Base-by-base conservation (phyloP, 148 eudicot species). In the Selenicereus undatus region DNA sequence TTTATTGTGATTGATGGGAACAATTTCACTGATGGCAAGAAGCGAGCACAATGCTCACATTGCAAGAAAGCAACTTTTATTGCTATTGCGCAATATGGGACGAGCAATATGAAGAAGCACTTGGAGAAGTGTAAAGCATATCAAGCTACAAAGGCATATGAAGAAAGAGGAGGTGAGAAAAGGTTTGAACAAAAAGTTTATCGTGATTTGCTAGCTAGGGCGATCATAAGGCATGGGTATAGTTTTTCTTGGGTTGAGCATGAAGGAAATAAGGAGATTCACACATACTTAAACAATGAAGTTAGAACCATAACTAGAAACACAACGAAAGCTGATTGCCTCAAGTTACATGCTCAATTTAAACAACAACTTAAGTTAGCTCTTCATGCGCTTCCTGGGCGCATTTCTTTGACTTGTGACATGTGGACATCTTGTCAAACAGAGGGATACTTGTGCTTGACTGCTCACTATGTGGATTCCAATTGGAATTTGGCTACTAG, bases 381-480 rank as follows among this genome's bases (percentile, higher is more conserved):
- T 21, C 48, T 77, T 21, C 4, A 18, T 12, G 35, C 30, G n/a
- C 13, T 14, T 79, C 83, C 80, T 69, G 14, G 76, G 51, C 54
- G 80, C 42, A 70, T 80, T n/a, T 75, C 32, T n/a, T 76, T 83
- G 5, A 83, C 86, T 74, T 75, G 76, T 66, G 82, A 83, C 54
- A 14, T 52, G n/a, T 79, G 86, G 83, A 74, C 83, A 0, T 75
- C 83, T 10, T 74, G 27, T 4, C 60, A 64, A 50, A 75, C 79
- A 1, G 76, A 83, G 39, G 82, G 83, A 14, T 83, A 79, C 58
- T 30, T 77, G 39, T 66, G 80, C 69, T 30, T 75, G 24, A 81
- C 83, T 39, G 74, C 79, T 26, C 83, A 81, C 17, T 81, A 56
- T 64, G 62, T 81, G 2, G 74, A 81, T 75, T 13, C 18, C 26